phyloP scores from a whole-genome alignment of 169 alveolate genomes.

The Eimeria tenella region DNA sequence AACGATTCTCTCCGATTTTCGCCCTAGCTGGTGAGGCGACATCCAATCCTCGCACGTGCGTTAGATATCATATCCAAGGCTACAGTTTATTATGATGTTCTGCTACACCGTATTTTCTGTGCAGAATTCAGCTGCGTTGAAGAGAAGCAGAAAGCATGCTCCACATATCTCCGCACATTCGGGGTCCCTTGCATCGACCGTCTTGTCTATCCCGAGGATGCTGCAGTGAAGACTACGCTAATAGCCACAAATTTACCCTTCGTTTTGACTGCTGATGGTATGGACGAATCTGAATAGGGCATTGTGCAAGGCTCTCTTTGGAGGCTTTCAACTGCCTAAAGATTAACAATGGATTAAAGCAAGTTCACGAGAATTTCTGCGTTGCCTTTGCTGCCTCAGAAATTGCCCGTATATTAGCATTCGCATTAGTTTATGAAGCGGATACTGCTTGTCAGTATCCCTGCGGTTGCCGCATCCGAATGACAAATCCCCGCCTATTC shows the following conservation, averaged over 20 bases:
- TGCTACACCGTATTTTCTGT: neutral
- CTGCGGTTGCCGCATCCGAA: conserved; percentile 66
- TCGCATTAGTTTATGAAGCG: conserved; percentile 65
- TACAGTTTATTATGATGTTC: neutral
- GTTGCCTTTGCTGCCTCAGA: conserved; percentile 47
- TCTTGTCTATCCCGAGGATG: conserved; percentile 77
- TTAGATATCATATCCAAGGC: neutral
- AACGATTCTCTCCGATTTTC: conserved; percentile 77
- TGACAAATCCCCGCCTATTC: conserved; percentile 75
- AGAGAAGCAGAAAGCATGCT: conserved; percentile 74
- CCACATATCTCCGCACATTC: conserved; percentile 76
- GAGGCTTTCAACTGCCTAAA: neutral
- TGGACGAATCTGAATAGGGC: neutral
- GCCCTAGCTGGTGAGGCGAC: conserved; percentile 74
- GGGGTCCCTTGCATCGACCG: conserved; percentile 81
- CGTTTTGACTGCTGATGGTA: conserved; percentile 74
- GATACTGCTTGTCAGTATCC: neutral
- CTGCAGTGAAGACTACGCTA: conserved; percentile 76
- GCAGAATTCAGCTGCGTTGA: conserved; percentile 74
- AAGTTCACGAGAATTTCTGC: neutral
- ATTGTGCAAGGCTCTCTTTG: neutral
- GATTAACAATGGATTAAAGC: neutral
- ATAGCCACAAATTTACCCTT: conserved; percentile 77
- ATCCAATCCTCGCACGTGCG: neutral
- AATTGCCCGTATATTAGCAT: conserved; percentile 75